phyloP scores from a whole-genome alignment of 164 flowering plant species.

The Malania oleifera region DNA sequence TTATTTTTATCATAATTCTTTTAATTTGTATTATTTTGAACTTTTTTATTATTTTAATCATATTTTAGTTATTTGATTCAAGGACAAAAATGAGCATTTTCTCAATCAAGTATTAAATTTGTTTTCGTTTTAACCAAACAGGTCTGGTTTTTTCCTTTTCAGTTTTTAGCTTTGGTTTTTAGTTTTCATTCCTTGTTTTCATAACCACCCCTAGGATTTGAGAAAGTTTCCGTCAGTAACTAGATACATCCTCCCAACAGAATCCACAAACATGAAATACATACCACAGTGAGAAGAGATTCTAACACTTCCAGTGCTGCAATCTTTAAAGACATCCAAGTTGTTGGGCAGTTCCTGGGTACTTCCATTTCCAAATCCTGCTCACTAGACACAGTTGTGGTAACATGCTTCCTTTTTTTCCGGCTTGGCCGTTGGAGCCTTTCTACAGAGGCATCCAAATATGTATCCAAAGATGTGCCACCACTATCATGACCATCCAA shows the following conservation, averaged over 20 bases:
- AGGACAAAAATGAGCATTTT: too few species aligned
- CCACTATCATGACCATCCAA: conserved; percentile 27
- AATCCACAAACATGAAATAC: conserved; percentile 5
- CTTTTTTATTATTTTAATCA: too few species aligned
- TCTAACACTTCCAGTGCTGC: conserved; percentile 83
- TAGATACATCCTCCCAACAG: not conserved
- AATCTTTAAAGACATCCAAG: conserved; percentile 53
- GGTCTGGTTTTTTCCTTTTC: too few species aligned
- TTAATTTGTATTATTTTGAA: too few species aligned
- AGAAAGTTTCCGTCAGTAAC: not conserved
- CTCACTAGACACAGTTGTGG: conserved; percentile 20
- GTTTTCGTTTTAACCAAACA: too few species aligned
- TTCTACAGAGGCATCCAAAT: conserved; percentile 23
- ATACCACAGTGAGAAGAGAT: conserved; percentile 77
- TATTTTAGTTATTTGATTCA: too few species aligned
- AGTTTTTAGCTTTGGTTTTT: too few species aligned
- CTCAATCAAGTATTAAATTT: too few species aligned
- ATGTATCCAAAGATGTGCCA: conserved; percentile 10
- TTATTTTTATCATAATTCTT: too few species aligned
- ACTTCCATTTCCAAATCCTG: conserved; percentile 26
- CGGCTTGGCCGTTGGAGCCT: conserved; percentile 18
- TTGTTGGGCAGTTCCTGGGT: conserved; percentile 14
- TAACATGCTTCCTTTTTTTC: conserved; percentile 65
- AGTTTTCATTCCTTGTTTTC: too few species aligned
- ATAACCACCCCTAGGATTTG: too few species aligned